Evolutionary conservation across 1,139 yeast genomes (phyloP).

Genomic region (Geotrichum reessii): DNA sequence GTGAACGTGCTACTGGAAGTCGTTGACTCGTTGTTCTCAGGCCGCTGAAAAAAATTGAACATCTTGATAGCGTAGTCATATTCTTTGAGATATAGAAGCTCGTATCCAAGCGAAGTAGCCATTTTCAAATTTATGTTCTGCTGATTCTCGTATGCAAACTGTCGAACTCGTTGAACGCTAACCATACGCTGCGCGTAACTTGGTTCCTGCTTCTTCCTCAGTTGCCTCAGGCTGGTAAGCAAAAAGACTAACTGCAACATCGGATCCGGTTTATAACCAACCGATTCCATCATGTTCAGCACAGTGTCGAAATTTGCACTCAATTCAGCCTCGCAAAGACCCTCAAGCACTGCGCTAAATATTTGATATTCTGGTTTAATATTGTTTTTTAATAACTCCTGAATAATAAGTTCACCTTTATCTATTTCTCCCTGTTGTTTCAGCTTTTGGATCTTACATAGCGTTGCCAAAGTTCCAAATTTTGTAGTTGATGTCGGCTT

Average conservation of each 20-base stretch:
- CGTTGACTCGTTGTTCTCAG: neutral
- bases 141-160: constrained; percentile 11
- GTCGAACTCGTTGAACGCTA: constrained; percentile 10
- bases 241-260: constrained; percentile 12
- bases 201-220: constrained; percentile 3
- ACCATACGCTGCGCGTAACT: constrained; percentile 2
- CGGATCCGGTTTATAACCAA: constrained; percentile 12
- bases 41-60: constrained; percentile 12
- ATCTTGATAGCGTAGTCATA: constrained; percentile 10
- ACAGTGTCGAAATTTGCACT: constrained; percentile 9
- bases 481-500: constrained; percentile 7
- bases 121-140: constrained; percentile 2
- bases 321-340: constrained; percentile 14
- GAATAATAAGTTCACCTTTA: constrained; percentile 6
- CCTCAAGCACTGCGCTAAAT: constrained; percentile 11
- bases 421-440: neutral
- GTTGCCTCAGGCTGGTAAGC: constrained; percentile 8
- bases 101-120: constrained; percentile 14
- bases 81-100: constrained; percentile 12
- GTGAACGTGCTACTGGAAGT: neutral
- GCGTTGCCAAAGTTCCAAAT: constrained; percentile 4
- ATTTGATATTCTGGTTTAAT: constrained; percentile 13
- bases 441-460: constrained; percentile 12
- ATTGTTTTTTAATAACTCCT: constrained; percentile 1
- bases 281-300: constrained; percentile 13